Conservation (phyloP, 192 early-diverging fungal genomes). For the Coemansia asiatica region DNA sequence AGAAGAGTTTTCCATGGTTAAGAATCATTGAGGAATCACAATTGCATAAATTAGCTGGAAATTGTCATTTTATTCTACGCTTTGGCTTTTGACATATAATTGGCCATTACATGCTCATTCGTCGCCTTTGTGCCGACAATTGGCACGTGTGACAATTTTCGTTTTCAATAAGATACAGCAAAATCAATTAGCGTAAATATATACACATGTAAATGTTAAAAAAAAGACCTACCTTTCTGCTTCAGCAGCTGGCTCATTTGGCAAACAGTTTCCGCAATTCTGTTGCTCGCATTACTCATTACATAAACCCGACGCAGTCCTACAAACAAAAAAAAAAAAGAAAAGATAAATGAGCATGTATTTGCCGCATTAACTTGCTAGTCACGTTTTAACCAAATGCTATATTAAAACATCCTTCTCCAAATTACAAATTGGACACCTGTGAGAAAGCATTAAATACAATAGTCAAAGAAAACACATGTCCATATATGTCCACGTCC, state of each 20-base stretch:
- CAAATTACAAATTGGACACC: not conserved
- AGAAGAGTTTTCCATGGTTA: not conserved
- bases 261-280: constrained; percentile 2
- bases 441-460: not conserved
- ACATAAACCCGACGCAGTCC: constrained; percentile 24
- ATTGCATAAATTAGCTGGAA: not conserved
- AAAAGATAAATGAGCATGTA: not conserved
- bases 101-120: not conserved
- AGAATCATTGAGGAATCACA: not conserved
- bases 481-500: too few relatives aligned
- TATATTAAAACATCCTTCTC: not conserved
- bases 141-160: not conserved
- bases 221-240: constrained; percentile 15
- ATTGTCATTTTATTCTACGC: not conserved
- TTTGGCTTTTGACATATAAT: not conserved
- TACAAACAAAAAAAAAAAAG: constrained; percentile 14
- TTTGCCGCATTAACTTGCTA: not conserved
- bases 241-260: constrained; percentile 5
- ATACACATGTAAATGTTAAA: not conserved
- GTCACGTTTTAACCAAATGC: not conserved
- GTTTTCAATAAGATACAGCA: not conserved
- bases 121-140: not conserved
- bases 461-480: not conserved
- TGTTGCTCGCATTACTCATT: constrained; percentile 9
- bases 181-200: not conserved